Base-by-base conservation (phyloP, 768 basidiomycete species). In the Rhodotorula kratochvilovae region DNA sequence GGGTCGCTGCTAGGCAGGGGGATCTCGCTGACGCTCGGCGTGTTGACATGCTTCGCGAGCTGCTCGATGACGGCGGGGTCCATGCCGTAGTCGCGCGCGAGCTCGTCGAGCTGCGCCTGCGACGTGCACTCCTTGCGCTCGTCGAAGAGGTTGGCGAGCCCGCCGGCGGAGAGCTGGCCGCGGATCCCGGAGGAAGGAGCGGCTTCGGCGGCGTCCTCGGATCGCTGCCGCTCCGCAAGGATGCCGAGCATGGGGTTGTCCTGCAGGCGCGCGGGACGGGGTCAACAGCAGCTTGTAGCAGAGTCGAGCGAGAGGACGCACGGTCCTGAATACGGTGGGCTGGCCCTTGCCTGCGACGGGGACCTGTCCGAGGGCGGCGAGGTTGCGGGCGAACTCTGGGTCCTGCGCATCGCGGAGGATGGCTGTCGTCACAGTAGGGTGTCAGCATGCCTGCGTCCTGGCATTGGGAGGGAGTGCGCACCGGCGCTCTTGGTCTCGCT, bases 391-490 rank as follows among this genome's bases (percentile, higher is more conserved):
- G 61, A 91, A 85, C 36, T 90, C 85, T 3, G 89, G 88, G 76
- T 92, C 90, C 65, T 82, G 83, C n/a, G 86, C 84, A 74, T 92
- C 89, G 63, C 77, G 80, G 65, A 86, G 83, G 75, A 90, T 86
- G 15, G 82, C 89, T 90, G 67, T 35, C 39, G 3, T 23, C 73
- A 55, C 55, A 11, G 16, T 19, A 15, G 46, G 25, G 8, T 0
- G 43, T 61, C 42, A 61, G 56, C 48, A 13, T 13, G 2, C 0
- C 4, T 19, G 16, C 3, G 19, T 4, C 1, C 23, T 29, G 3
- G 11, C 29, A 19, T 13, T 2, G 16, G 19, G 16, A 8, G 0
- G 19, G 29, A 11, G 19, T 23, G 33, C 66, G 57, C 27, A 66
- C 61, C 57, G 2, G 70, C 61, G 53, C 61, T 65, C 54, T 82